Evolutionary conservation across 1,284 basidiomycete species (phyloP), one percentile per base, ranked within the genome.

Genomic region (Puccinia horiana): DNA sequence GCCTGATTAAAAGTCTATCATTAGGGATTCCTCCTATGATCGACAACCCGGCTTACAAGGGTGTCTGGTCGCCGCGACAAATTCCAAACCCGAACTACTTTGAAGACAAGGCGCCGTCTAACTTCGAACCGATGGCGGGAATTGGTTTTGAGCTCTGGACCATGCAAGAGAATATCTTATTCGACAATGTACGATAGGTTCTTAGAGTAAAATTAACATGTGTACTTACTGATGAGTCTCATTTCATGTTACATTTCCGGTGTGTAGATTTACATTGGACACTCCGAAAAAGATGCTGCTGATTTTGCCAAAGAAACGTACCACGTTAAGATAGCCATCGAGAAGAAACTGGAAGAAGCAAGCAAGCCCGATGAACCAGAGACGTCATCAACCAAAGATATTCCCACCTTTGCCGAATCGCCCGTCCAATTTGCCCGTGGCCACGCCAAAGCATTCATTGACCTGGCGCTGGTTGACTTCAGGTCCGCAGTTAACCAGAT

Each of bases 71-170:
- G 73, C 94, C 97, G 74, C 91, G 92, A 85, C 92, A 94, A 91
- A 96, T 99, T 85, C 83, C 92, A 86, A 99, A 99, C 92, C 94
- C 96, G 40, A 89, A 89, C 86, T 98, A 89, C 91, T 99, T 93
- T 87, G 94, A 96, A 89, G 97, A 99, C 88, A 87, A 90, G 76
- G 90, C 90, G 82, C 96, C 97, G 2, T 91, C 94, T 85, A 92
- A 94, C 44, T 82, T 82, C n/a, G 80, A 82, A 29, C 81, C 79
- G 40, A 84, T 84, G 91, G 94, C 93, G 84, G 96, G 95, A 89
- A 91, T 98, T 84, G 95, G 95, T 87, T 95, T 98, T 84, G 95
- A 98, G 88, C 91, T 98, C 86, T 98, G 95, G 95, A 96, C 95
- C 81, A 98, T 98, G 96, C 96, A 94, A 72, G 95, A 97, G 88